Base-by-base conservation (phyloP, 108 stramenopile genomes). In the Parietichytrium sp. region DNA sequence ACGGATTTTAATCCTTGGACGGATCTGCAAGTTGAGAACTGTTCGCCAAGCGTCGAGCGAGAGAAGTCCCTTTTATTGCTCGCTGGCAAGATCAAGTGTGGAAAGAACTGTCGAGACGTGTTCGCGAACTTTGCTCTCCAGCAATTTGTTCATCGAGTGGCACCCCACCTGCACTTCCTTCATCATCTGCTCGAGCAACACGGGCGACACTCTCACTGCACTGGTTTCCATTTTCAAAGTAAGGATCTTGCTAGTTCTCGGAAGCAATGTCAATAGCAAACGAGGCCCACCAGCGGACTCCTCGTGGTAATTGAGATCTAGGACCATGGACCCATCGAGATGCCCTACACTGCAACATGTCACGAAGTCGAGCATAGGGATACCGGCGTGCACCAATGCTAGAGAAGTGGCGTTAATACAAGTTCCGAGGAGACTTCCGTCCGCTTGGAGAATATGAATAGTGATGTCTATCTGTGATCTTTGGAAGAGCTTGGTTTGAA, bases 361-460 rank as follows among this genome's bases (percentile, higher is more conserved):
- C 13, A 85, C 84, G 31, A 85, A 72, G 51, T 87, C 88, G 8
- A n/a, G 23, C 86, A 88, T 85, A 29, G 87, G 84, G 10, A 89
- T 48, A 25, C 89, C 89, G 49, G 89, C 89, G n/a, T 89, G 86
- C 27, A 85, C 25, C 12, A 89, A 36, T 2, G 89, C 89, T n/a
- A 86, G 83, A 20, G 81, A 29, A 2, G 84, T 85, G 12, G 87
- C 89, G 81, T 89, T 89, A 53, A 86, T 54, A 50, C 49, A 20
- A 25, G 53, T 48, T 18, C 83, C 82, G 13, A 88, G 79, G 31
- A 29, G 79, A 7, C 82, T 79, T 4, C 88, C 88, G 82, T 89
- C 88, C 27, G 78, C 54, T 48, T 87, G 82, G 2, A 82, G 15
- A 18, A 84, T 72, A 4, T 52, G 80, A 3, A 84, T 20, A 4